Conservation (phyloP, 2,329 filamentous ascomycete genomes). For the Trichoderma gracile region DNA sequence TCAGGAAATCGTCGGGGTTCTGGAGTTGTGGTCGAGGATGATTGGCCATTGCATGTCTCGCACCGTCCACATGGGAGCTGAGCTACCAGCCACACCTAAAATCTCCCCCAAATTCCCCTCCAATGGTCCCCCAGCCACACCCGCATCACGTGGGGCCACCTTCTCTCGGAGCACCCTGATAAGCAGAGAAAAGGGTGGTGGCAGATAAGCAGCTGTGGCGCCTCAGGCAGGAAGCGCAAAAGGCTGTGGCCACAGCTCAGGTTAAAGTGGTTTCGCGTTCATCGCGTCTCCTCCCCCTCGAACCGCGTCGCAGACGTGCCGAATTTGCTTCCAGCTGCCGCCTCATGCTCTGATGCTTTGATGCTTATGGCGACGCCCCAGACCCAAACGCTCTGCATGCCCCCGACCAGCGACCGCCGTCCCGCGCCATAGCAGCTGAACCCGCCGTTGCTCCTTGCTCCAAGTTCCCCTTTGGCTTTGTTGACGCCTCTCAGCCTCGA, state of each 20-base stretch:
- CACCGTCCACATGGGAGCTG: slow-evolving; percentile 11
- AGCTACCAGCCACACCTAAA: slow-evolving; percentile 24
- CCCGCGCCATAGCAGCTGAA: neutral
- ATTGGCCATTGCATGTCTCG: slow-evolving; percentile 22
- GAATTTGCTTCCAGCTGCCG: slow-evolving; percentile 30
- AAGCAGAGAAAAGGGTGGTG: no score
- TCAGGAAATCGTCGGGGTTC: slow-evolving; percentile 6
- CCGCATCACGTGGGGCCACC: slow-evolving; percentile 37
- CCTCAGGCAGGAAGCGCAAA: slow-evolving; percentile 39
- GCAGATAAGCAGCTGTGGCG: slow-evolving; percentile 20
- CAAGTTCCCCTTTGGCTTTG: slow-evolving; percentile 18
- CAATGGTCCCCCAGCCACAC: slow-evolving; percentile 30
- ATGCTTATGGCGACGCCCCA: slow-evolving; percentile 6
- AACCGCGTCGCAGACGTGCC: slow-evolving; percentile 44
- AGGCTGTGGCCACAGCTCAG: no score
- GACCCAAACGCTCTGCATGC: slow-evolving; percentile 23
- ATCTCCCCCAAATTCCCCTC: no score
- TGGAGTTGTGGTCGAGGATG: slow-evolving; percentile 21
- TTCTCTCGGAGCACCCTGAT: no score
- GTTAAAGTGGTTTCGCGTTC: slow-evolving; percentile 43
- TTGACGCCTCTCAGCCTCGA: neutral
- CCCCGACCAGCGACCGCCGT: slow-evolving; percentile 1
- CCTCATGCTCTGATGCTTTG: no score
- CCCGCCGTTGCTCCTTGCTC: neutral
- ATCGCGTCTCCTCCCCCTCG: slow-evolving; percentile 39